Evolutionary conservation across 371 early-diverging fungal genomes (phyloP), one percentile per base, ranked within the genome.

Genomic region (Mucor piriformis): DNA sequence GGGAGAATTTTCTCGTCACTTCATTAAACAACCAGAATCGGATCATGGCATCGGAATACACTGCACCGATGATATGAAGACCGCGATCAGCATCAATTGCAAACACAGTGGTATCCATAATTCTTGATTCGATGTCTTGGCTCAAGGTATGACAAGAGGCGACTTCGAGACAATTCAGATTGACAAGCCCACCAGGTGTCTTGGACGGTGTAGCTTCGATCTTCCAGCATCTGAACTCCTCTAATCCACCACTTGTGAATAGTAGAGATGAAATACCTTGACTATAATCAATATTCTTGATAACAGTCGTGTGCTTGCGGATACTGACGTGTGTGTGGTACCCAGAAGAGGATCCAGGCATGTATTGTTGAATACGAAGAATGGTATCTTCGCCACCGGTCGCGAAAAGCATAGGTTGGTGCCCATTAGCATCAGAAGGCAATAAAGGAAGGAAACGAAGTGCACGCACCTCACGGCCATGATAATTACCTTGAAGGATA

Each of bases 1-100:
- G 44, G 6, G 78, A 77, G 46, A 86, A 86, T 38, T 72, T 55
- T 27, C 77, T 67, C 11, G 74, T 72, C 0, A 25, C 37, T 64
- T 86, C 84, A 54, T 84, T 81, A 61, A 83, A 86, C 2, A 79
- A 38, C 84, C 84, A 86, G 8, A 81, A 73, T n/a, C 86, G 67
- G n/a, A 83, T 76, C 32, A 78, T 76, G 0, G 83, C 72, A 66
- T 86, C 86, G 0, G 86, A 86, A 57, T 86, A 86, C 0, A 79
- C 84, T 4, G 82, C 79, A 10, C 77, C 81, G 25, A 86, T 63
- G 50, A 86, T 64, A 64, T 86, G 86, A 15, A 76, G 65, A 3
- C 78, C 72, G n/a, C 66, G 67, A 11, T 52, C 24, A 5, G 67
- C 33, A 13, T 67, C 59, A 16, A 78, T 53, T 8, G 66, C 70